Conservation (phyloP, 1,139 yeast species). For the Spathaspora jeffriesii region DNA sequence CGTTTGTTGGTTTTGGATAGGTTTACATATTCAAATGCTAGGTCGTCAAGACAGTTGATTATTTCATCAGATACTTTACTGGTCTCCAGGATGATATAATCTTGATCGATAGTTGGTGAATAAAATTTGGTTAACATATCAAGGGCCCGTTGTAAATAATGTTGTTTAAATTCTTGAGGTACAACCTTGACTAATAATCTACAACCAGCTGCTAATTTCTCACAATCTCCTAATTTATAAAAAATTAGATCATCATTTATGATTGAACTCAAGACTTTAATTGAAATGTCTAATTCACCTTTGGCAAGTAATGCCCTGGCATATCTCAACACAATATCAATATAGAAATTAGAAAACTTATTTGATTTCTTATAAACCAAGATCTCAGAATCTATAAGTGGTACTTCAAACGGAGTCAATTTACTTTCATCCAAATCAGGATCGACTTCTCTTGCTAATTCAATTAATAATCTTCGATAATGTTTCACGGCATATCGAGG, state of each 20-base stretch:
- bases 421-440: slow-evolving; percentile 23
- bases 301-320: slow-evolving; percentile 44
- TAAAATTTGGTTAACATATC: slow-evolving; percentile 36
- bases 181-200: slow-evolving; percentile 34
- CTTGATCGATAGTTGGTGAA: slow-evolving; percentile 23
- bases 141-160: slow-evolving; percentile 41
- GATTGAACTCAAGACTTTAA: slow-evolving; percentile 28
- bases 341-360: slow-evolving; percentile 42
- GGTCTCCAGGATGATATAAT: slow-evolving; percentile 22
- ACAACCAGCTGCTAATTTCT: slow-evolving; percentile 42
- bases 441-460: slow-evolving; percentile 32
- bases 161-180: slow-evolving; percentile 27
- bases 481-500: slow-evolving; percentile 49
- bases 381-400: slow-evolving; percentile 30
- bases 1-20: slow-evolving; percentile 12
- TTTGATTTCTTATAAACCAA: slow-evolving; percentile 32
- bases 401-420: slow-evolving; percentile 24
- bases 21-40: slow-evolving; percentile 35
- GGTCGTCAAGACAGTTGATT: slow-evolving; percentile 30
- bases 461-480: slow-evolving; percentile 39
- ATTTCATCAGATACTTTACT: slow-evolving; percentile 42
- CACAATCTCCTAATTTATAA: slow-evolving; percentile 45
- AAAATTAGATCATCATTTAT: slow-evolving; percentile 41
- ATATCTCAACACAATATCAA: slow-evolving; percentile 45
- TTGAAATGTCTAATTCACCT: slow-evolving; percentile 35